Base-by-base conservation (phyloP, 2,329 filamentous ascomycete genomes). In the Calonectria honghensis region DNA sequence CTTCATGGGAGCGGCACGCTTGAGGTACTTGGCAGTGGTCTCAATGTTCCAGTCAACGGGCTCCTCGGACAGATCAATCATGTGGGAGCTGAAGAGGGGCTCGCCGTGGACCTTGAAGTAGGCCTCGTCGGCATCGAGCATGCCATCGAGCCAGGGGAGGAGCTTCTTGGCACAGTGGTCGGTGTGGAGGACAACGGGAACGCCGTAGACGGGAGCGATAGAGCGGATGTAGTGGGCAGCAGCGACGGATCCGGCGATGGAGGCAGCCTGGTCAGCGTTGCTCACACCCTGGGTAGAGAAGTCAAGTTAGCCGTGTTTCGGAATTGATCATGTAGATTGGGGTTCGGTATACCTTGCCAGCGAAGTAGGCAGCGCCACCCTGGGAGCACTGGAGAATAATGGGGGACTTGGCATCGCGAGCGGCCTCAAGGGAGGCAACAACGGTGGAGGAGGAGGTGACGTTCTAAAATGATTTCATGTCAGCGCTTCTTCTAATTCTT, bases 111-210 rank as follows among this genome's bases (percentile, higher is more conserved):
- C 86, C 93, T 98, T 97, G 94, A 98, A 98, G 91, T 96, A 96
- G 75, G 89, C 91, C 92, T 98, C 97, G 84, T 98, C 97, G 81
- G 93, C 96, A 78, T 97, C 96, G 81, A 98, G 88, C 93, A 98
- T 96, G 85, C 96, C 96, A 84, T 98, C 96, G 85, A 98, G 90
- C 96, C 96, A 98, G 77, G 97, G 97, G 73, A 98, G 93, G 74
- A 98, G 95, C 93, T 98, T 98, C 94, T 98, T 98, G 85, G 97
- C 96, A 89, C 96, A 98, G 91, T 98, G 97, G 87, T 99, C 97
- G 85, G 96, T 97, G 92, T 98, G 96, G 75, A 98, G 93, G 82
- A 98, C 90, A 81, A 98, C 95, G 83, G 96, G 96, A 79, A 98
- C 89, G 81, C 94, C 95, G 88, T 99, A 99, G 81, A 91, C 81